phyloP scores from a whole-genome alignment of 192 early-diverging fungal species.

The Phlyctochytrium bullatum region DNA sequence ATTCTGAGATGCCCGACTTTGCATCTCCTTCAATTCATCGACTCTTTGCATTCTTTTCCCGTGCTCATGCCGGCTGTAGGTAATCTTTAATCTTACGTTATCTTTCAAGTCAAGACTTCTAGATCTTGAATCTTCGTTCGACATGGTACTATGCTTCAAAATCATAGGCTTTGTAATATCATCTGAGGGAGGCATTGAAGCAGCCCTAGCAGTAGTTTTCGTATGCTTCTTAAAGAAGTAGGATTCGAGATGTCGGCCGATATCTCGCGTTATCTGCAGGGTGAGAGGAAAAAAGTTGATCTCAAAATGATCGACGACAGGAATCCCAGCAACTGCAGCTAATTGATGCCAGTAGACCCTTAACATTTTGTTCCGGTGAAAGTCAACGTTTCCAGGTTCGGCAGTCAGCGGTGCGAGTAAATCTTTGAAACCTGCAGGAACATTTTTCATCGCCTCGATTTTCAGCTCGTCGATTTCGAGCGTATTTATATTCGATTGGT shows the following conservation, averaged over 20 bases:
- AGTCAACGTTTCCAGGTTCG: conserved; percentile 57
- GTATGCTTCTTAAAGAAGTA: conserved; percentile 67
- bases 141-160: background rate
- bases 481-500: conserved; percentile 70
- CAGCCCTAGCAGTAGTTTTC: background rate
- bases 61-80: too few species aligned
- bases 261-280: conserved; percentile 81
- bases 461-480: conserved; percentile 73
- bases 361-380: conserved; percentile 83
- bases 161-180: background rate
- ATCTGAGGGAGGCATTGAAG: background rate
- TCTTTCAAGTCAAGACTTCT: too few species aligned
- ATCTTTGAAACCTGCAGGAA: conserved; percentile 28
- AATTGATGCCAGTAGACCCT: conserved; percentile 74
- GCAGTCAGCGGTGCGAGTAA: conserved; percentile 42
- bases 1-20: conserved; percentile 77
- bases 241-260: conserved; percentile 73
- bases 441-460: conserved; percentile 58
- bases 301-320: conserved; percentile 88
- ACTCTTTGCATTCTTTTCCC: conserved; percentile 9
- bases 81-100: too few species aligned
- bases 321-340: conserved; percentile 88
- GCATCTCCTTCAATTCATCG: conserved; percentile 78
- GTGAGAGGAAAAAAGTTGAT: conserved; percentile 79
- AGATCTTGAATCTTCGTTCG: background rate